Conservation (phyloP, 805 yeast genomes). For the Pachysolen tannophilus region DNA sequence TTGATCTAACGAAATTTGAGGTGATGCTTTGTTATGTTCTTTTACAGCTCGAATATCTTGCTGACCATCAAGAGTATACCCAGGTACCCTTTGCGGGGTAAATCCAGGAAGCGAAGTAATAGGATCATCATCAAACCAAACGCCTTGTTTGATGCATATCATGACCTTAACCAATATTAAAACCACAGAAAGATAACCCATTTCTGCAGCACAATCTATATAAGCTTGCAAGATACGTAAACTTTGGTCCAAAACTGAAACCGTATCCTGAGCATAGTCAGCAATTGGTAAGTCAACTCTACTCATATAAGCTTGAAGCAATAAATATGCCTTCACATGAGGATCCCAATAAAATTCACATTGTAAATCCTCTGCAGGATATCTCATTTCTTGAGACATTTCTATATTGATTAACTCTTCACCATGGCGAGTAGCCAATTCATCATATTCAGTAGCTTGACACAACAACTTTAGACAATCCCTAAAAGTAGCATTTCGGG, state of each 20-base stretch:
- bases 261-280: slow-evolving; percentile 90
- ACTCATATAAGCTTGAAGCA: slow-evolving; percentile 66
- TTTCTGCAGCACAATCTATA: slow-evolving; percentile 82
- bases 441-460: slow-evolving; percentile 71
- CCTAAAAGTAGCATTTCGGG: slow-evolving; percentile 39
- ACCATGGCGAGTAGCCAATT: slow-evolving; percentile 84
- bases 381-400: slow-evolving; percentile 68
- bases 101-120: slow-evolving; percentile 48
- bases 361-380: slow-evolving; percentile 47
- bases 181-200: slow-evolving; percentile 62
- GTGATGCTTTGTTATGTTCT: slow-evolving; percentile 25
- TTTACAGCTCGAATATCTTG: too few relatives aligned
- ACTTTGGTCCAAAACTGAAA: slow-evolving; percentile 88
- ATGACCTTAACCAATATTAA: slow-evolving; percentile 56
- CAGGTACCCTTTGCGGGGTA: slow-evolving; percentile 11
- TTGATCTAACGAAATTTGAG: slow-evolving; percentile 24
- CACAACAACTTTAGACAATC: slow-evolving; percentile 56
- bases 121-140: slow-evolving; percentile 79
- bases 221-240: slow-evolving; percentile 90
- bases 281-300: slow-evolving; percentile 83
- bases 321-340: slow-evolving; percentile 67
- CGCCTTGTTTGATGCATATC: slow-evolving; percentile 84
- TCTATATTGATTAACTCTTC: slow-evolving; percentile 84
- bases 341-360: slow-evolving; percentile 76
- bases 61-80: slow-evolving; percentile 26